These are phyloP conservation scores for Podila epicladia DNA, from an alignment of 192 early-diverging fungal species.

Conservation along the genomic window DNA sequence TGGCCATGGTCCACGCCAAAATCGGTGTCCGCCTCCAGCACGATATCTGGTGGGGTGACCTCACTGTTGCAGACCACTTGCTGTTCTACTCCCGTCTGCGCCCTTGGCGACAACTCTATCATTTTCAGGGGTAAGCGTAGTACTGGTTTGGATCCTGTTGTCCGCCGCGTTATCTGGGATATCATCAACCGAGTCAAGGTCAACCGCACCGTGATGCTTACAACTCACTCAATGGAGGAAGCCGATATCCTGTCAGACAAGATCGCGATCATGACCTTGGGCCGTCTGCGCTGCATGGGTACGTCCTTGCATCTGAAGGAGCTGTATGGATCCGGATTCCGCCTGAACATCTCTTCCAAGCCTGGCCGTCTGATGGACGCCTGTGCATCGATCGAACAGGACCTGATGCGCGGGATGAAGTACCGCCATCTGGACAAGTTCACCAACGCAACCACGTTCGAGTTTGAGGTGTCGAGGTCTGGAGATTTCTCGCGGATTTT, in stretches of 20 bases:
- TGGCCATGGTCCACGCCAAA: conserved; percentile 38
- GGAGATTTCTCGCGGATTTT: conserved; percentile 62
- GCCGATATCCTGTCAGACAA: conserved; percentile 64
- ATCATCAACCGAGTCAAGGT: conserved; percentile 59
- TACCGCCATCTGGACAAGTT: conserved; percentile 47
- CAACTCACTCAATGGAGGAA: conserved; percentile 75
- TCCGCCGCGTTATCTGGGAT: conserved; percentile 64
- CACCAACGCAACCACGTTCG: conserved; percentile 38
- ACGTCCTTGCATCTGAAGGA: conserved; percentile 64
- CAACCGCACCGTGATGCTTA: conserved; percentile 62
- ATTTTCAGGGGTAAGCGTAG: conserved; percentile 68
- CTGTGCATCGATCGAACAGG: conserved; percentile 17
- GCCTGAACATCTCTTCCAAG: conserved; percentile 40
- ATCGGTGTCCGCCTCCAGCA: conserved; percentile 67
- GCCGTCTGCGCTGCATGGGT: conserved; percentile 59
- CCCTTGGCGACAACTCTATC: conserved; percentile 56
- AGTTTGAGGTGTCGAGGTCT: conserved; percentile 58
- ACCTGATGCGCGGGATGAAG: conserved; percentile 4
- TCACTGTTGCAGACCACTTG: conserved; percentile 63
- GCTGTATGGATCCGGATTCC: conserved; percentile 66
- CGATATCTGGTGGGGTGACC: conserved; percentile 56
- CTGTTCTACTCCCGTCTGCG: conserved; percentile 58
- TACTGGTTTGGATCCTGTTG: conserved; percentile 66
- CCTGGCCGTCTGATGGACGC: conserved; percentile 20
- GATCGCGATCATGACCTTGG: conserved; percentile 63